Percentiles rank a stretch among this genome's conserved stretches.
phyloP scores from a whole-genome alignment of 495 filamentous ascomycete genomes.

The Annulohypoxylon bovei region DNA sequence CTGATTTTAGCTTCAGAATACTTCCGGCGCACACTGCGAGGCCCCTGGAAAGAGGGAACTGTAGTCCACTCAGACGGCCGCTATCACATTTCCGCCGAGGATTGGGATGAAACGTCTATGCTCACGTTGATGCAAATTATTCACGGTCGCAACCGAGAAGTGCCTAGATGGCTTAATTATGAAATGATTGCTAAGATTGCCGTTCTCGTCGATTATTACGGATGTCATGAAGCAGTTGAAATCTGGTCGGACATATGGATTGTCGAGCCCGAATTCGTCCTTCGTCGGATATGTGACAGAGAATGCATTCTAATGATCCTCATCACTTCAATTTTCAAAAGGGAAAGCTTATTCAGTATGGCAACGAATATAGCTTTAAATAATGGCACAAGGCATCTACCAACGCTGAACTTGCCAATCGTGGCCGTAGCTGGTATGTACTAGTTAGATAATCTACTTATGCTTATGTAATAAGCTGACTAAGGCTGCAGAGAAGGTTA shows the following conservation, averaged over 20 bases:
- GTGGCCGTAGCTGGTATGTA: slow-evolving; percentile 9
- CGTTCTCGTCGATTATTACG: slow-evolving; percentile 62
- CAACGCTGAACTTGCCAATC: slow-evolving; percentile 15
- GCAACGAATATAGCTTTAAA: neutral
- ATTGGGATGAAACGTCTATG: slow-evolving; percentile 56
- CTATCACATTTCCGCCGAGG: slow-evolving; percentile 53
- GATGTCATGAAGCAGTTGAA: slow-evolving; percentile 55
- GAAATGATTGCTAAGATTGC: slow-evolving; percentile 61
- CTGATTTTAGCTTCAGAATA: slow-evolving; percentile 58
- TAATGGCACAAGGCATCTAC: neutral
- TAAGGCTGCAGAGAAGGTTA: neutral
- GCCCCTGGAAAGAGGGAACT: slow-evolving; percentile 51
- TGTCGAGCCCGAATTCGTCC: neutral
- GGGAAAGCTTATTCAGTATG: neutral
- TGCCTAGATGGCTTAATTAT: slow-evolving; percentile 55
- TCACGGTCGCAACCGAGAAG: slow-evolving; percentile 54
- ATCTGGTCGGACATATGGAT: slow-evolving; percentile 59
- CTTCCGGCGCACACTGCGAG: slow-evolving; percentile 52
- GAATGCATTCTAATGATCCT: slow-evolving; percentile 15
- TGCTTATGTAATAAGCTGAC: neutral
- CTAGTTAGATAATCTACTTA: neutral
- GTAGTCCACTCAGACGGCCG: slow-evolving; percentile 51
- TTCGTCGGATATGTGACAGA: neutral
- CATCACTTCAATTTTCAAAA: neutral
- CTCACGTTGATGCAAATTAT: slow-evolving; percentile 61